These are phyloP conservation scores for Xylariomycetidae sp. DNA, from an alignment of 2,329 filamentous ascomycete species.

Conservation along the genomic window DNA sequence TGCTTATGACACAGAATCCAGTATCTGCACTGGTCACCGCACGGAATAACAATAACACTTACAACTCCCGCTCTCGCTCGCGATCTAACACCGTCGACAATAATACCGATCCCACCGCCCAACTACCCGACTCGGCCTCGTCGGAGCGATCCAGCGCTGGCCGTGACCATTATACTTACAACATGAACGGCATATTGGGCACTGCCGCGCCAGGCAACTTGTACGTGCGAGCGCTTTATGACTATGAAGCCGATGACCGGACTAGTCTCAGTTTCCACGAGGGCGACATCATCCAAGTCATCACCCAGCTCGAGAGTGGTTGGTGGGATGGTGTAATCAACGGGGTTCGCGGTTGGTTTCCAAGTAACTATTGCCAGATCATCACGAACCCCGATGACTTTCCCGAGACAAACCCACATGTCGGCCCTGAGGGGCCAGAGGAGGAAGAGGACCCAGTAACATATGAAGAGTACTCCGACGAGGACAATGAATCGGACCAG, in stretches of 20 bases:
- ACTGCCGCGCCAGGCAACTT: slow-evolving; percentile 63
- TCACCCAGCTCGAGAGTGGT: slow-evolving; percentile 94
- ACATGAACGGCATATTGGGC: slow-evolving; percentile 59
- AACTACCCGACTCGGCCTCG: slow-evolving; percentile 27
- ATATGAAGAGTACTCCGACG: slow-evolving; percentile 65
- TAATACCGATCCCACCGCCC: slow-evolving; percentile 25
- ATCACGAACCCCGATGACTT: slow-evolving; percentile 73
- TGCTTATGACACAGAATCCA: slow-evolving; percentile 50
- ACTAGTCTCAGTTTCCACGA: slow-evolving; percentile 96
- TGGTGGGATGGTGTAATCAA: slow-evolving; percentile 99
- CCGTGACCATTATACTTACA: slow-evolving; percentile 27
- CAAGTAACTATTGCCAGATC: slow-evolving; percentile 95
- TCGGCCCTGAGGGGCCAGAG: slow-evolving; percentile 50
- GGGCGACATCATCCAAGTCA: slow-evolving; percentile 96
- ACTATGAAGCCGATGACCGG: slow-evolving; percentile 95
- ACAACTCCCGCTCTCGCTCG: slow-evolving; percentile 29
- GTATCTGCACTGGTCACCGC: slow-evolving; percentile 40
- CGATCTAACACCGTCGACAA: slow-evolving; percentile 24
- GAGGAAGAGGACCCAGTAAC: slow-evolving; percentile 59
- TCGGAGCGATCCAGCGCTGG: slow-evolving; percentile 27
- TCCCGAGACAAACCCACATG: slow-evolving; percentile 53
- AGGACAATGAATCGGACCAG: slow-evolving; percentile 59
- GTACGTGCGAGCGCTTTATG: slow-evolving; percentile 93
- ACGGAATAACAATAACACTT: slow-evolving; percentile 35
- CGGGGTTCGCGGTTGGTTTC: slow-evolving; percentile 95